Base-by-base conservation (phyloP, 768 basidiomycete genomes). In the Boletus subparvulus region DNA sequence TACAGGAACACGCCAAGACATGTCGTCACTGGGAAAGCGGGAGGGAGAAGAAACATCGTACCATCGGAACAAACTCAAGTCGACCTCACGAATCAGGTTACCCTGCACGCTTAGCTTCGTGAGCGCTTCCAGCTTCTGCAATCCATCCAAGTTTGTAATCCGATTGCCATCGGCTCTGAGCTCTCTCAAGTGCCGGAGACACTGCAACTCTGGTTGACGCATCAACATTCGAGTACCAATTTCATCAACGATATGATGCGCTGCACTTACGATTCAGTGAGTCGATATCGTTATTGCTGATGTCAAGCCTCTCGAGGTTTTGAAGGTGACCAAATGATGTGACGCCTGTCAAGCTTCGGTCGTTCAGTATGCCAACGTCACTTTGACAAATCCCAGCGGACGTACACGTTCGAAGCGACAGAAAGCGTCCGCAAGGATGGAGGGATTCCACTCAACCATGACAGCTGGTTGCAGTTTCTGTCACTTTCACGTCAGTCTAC, bases 201-300 rank as follows among this genome's bases (percentile, higher is more conserved):
- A 92, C 58, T 83, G 80, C 30, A 98, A 77, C 70, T 97, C 94
- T 97, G 68, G 33, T 61, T 56, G 47, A 58, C 48, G 54, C 35
- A 69, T 60, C 58, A 43, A 47, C n/a, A 6, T 44, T 40, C 8
- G 3, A 36, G 0, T 46, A 47, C 39, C 56, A 42, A 16, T 40
- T 26, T 45, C 13, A 36, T 14, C 3, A 36, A 54, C 32, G 24
- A 54, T 3, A 21, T 35, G 32, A 3, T 35, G 16, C 21, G 21
- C 21, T 35, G 16, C 39, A 86, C 92, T 75, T 72, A 96, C 92
- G 92, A 47, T 79, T 82, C 54, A 98, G 77, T 9, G 91, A 91
- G 58, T 96, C 93, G 50, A 98, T 80, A 61, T 91, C 83, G 72
- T 98, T 98, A 66, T 84, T 72, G 70, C 92, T 94, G 59, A 99